A percentile compares a stretch with the other conserved stretches of the same genome.
Evolutionary conservation across 805 yeast genomes (phyloP).

Genomic region (Saturnispora serradocipensis): DNA sequence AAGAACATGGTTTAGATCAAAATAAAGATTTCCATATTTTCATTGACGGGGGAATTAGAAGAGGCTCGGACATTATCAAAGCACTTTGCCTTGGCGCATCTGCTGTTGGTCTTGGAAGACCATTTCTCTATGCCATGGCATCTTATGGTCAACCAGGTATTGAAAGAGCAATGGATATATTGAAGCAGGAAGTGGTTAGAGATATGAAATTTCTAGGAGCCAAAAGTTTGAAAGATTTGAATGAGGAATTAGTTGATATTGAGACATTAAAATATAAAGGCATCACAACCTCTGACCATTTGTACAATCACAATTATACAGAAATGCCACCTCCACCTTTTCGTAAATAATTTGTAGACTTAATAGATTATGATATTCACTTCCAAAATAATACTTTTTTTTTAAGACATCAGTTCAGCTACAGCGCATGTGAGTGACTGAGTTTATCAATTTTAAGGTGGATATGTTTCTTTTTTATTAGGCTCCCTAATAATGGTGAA

Average conservation of each 20-base stretch:
- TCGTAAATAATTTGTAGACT: conserved; percentile 2
- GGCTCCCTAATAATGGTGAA: no score
- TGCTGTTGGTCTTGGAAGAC: conserved; percentile 61
- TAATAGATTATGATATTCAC: not conserved
- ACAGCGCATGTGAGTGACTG: no score
- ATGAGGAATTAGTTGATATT: conserved; percentile 29
- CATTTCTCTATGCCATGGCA: conserved; percentile 70
- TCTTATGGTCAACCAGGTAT: conserved; percentile 72
- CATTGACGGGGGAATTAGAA: conserved; percentile 69
- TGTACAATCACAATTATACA: conserved; percentile 35
- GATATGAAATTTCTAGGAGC: conserved; percentile 57
- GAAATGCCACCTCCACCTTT: conserved; percentile 24
- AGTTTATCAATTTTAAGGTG: no score
- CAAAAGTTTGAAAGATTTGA: conserved; percentile 35
- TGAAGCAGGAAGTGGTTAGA: conserved; percentile 48
- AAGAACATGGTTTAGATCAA: conserved; percentile 27
- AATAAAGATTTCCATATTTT: conserved; percentile 49
- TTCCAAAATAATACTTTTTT: not conserved
- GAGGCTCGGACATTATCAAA: conserved; percentile 71
- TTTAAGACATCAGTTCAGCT: no score
- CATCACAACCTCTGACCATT: conserved; percentile 55
- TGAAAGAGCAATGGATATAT: conserved; percentile 35
- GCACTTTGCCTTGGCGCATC: conserved; percentile 70
- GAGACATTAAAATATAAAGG: conserved; percentile 37
- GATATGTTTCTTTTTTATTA: no score